Evolutionary conservation across 192 early-diverging fungal genomes (phyloP).

Genomic region (Glomus cerebriforme): DNA sequence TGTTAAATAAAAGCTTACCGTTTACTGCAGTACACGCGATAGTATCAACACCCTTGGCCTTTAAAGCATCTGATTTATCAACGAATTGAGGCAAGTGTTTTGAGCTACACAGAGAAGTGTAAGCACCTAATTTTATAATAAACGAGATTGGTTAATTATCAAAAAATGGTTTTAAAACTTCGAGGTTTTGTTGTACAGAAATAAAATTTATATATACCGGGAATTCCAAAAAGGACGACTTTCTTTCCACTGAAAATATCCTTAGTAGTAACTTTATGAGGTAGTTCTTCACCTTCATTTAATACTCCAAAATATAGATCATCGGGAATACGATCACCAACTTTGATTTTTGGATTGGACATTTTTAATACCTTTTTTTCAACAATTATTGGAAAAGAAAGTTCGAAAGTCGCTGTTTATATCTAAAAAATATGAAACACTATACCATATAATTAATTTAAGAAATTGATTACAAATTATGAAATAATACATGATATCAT

Average conservation of each 20-base stretch:
- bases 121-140: slow-evolving; percentile 29
- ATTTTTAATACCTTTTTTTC: background rate
- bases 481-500: no score
- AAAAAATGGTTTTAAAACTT: background rate
- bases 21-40: slow-evolving; percentile 32
- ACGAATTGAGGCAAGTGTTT: slow-evolving; percentile 33
- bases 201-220: slow-evolving; percentile 25
- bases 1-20: background rate
- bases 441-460: no score
- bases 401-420: no score
- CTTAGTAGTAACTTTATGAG: background rate
- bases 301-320: slow-evolving; percentile 17
- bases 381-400: no score
- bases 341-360: background rate
- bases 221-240: slow-evolving; percentile 32
- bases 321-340: slow-evolving; percentile 8
- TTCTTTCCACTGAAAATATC: slow-evolving; percentile 34
- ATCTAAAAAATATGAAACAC: no score
- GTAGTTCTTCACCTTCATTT: slow-evolving; percentile 4
- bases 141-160: background rate
- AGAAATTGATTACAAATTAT: no score
- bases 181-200: no score
- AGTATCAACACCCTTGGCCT: slow-evolving; percentile 25
- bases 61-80: slow-evolving; percentile 2
- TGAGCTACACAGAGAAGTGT: slow-evolving; percentile 29